A percentile compares a stretch with the other conserved stretches of the same genome.
Conservation (phyloP, 2,329 filamentous ascomycete species). For the Colletotrichum melonis region DNA sequence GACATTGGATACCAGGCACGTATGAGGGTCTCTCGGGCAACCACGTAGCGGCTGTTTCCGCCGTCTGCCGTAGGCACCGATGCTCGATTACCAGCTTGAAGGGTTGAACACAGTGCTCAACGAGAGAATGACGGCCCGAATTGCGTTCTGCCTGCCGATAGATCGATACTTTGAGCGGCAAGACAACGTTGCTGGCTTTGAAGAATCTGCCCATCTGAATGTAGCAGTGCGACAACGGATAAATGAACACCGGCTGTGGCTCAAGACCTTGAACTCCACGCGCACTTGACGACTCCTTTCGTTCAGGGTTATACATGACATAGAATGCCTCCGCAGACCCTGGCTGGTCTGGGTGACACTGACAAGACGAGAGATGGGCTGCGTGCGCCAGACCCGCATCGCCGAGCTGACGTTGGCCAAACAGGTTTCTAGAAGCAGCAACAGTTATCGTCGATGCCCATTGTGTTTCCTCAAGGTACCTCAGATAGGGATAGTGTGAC, state of each 20-base stretch:
- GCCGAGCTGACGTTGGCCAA: slow-evolving; percentile 6
- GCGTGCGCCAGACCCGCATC: not conserved
- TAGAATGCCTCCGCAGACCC: not conserved
- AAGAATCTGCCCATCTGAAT: not conserved
- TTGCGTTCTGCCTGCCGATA: not conserved
- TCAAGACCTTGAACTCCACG: not conserved
- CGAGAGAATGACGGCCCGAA: not conserved
- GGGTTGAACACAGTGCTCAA: not conserved
- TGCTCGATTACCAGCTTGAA: not conserved
- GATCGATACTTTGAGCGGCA: not conserved
- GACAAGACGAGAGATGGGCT: slow-evolving; percentile 2
- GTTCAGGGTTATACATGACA: not conserved
- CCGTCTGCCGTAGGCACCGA: not conserved
- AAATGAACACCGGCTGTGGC: not conserved
- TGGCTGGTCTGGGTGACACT: not conserved
- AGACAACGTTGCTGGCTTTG: not conserved
- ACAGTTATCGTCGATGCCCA: slow-evolving; percentile 6
- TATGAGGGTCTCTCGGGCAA: not conserved
- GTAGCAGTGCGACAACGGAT: slow-evolving; percentile 1
- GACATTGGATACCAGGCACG: not conserved
- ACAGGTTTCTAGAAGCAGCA: not conserved
- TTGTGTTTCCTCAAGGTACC: not conserved
- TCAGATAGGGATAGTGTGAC: not conserved
- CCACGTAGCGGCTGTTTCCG: not conserved
- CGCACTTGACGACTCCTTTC: not conserved